A percentile compares a stretch with the other conserved stretches of the same genome.
Evolutionary conservation across 1,284 basidiomycete genomes (phyloP).

Genomic region (Marasmius oreades): DNA sequence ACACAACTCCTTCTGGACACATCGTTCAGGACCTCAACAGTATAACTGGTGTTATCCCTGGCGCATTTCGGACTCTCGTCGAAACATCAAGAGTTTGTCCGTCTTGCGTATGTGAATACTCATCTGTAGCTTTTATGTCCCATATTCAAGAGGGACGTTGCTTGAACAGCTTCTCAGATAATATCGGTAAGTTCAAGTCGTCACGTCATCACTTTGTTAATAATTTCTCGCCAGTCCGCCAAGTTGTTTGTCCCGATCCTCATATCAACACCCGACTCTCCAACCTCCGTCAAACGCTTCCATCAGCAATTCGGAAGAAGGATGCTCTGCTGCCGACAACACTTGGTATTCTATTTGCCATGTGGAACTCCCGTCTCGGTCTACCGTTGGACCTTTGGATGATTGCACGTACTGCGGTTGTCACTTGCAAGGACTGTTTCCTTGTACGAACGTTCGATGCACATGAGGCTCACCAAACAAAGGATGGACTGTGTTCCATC

Average conservation of each 20-base stretch:
- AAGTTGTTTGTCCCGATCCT: neutral
- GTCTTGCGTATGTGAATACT: neutral
- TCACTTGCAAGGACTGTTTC: constrained; percentile 4
- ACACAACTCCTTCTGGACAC: neutral
- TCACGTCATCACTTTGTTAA: too few relatives aligned
- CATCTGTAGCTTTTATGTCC: neutral
- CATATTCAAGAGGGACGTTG: neutral
- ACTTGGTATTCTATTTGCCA: neutral
- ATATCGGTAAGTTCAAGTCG: neutral
- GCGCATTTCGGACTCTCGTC: neutral
- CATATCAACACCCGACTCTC: neutral
- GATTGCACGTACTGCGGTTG: neutral
- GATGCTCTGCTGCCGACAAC: neutral
- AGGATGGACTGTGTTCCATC: neutral
- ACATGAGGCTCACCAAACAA: neutral
- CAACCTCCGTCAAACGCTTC: neutral
- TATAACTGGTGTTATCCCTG: neutral
- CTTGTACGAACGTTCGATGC: constrained; percentile 9
- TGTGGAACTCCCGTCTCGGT: constrained; percentile 11
- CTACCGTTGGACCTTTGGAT: constrained; percentile 11
- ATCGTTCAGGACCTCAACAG: neutral
- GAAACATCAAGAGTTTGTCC: neutral
- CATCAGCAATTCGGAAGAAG: neutral
- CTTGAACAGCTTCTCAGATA: neutral
- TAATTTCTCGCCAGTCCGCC: too few relatives aligned